phyloP scores from a whole-genome alignment of 768 basidiomycete genomes.

The Naematelia aurantialba region DNA sequence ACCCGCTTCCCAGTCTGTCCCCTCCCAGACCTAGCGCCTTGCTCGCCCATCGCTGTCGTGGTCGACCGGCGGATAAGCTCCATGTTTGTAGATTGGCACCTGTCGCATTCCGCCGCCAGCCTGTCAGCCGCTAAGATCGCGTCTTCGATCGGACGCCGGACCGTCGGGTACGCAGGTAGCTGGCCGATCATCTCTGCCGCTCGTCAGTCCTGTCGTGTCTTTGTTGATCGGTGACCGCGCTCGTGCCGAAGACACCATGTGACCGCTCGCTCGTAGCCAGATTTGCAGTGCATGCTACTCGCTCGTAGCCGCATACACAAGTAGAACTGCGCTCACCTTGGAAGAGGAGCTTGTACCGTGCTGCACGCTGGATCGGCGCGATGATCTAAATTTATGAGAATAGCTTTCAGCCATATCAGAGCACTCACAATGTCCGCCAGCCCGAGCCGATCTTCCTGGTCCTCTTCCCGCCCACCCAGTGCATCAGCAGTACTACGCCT shows the following conservation, averaged over 20 bases:
- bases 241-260: too few relatives aligned
- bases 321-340: slow-evolving; percentile 13
- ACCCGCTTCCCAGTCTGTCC: too few relatives aligned
- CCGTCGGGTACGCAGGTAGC: slow-evolving; percentile 7
- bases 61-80: background rate
- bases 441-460: slow-evolving; percentile 17
- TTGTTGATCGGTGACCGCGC: too few relatives aligned
- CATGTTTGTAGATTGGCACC: background rate
- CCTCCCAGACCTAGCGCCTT: background rate
- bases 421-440: slow-evolving; percentile 31
- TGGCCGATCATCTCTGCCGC: slow-evolving; percentile 20
- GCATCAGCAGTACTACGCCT: slow-evolving; percentile 1
- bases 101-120: slow-evolving; percentile 15
- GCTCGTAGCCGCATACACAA: too few relatives aligned
- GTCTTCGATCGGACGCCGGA: slow-evolving; percentile 4
- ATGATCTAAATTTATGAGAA: slow-evolving; percentile 19
- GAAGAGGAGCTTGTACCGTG: slow-evolving; percentile 37
- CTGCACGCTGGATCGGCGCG: slow-evolving; percentile 33
- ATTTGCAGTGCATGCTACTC: too few relatives aligned
- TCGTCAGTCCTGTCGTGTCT: background rate
- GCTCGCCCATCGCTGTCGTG: background rate
- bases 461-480: background rate
- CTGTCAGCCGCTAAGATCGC: slow-evolving; percentile 24
- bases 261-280: too few relatives aligned
- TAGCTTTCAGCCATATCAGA: background rate